Evolutionary conservation across 495 filamentous ascomycete species (phyloP).

Genomic region (Penicillium alfredii): DNA sequence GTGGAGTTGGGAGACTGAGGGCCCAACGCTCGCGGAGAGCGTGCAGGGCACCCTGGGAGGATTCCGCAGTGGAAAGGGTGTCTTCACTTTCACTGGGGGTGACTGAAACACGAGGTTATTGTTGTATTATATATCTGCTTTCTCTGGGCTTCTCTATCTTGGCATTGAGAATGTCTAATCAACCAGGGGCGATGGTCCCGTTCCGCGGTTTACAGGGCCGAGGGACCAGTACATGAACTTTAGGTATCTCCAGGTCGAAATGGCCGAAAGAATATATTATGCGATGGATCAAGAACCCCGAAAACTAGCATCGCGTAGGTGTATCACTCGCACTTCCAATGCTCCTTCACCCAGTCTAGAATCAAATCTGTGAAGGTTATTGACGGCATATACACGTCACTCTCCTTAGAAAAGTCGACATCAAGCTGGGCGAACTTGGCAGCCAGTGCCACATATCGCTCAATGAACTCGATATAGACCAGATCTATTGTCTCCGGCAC

Average conservation of each 20-base stretch:
- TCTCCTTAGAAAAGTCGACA: constrained; percentile 48
- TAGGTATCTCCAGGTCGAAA: no score
- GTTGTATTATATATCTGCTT: neutral
- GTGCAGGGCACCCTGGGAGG: constrained; percentile 74
- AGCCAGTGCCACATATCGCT: constrained; percentile 69
- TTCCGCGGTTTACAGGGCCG: no score
- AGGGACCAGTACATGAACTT: no score
- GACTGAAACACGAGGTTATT: constrained; percentile 20
- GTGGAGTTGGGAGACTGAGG: constrained; percentile 77
- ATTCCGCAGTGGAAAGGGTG: constrained; percentile 76
- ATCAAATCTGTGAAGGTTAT: constrained; percentile 69
- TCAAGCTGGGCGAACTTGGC: constrained; percentile 60
- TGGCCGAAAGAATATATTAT: neutral
- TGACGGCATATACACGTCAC: constrained; percentile 58
- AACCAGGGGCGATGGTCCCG: no score
- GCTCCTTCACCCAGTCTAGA: constrained; percentile 66
- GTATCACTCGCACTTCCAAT: constrained; percentile 59
- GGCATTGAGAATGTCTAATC: no score
- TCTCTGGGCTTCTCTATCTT: no score
- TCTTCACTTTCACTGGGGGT: constrained; percentile 69
- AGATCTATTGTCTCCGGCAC: constrained; percentile 70
- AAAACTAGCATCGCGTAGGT: no score
- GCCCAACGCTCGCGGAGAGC: constrained; percentile 52
- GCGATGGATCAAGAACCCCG: no score
- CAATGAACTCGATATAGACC: constrained; percentile 86